These are phyloP conservation scores for Chytridium lagenaria DNA, from an alignment of 371 early-diverging fungal species.

Conservation along the genomic window DNA sequence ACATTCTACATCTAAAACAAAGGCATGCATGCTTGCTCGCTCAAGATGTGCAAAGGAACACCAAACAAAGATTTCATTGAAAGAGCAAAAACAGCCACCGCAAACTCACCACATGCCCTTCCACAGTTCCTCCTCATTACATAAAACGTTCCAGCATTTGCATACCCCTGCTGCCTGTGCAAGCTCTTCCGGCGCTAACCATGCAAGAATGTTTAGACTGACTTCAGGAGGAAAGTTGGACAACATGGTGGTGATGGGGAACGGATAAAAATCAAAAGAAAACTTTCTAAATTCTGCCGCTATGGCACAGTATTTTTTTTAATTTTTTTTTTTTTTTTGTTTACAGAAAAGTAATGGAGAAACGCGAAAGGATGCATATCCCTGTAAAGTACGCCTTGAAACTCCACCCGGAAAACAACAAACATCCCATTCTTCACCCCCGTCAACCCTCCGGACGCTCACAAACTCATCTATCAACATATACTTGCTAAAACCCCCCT, in stretches of 20 bases:
- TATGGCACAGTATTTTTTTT: no score
- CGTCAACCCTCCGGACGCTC: no score
- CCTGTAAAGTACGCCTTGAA: no score
- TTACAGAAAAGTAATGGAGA: no score
- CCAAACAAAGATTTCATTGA: background rate
- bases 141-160: background rate
- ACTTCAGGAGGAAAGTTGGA: background rate
- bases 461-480: no score
- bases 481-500: no score
- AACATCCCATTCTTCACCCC: no score
- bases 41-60: background rate
- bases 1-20: background rate
- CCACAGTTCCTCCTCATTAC: conserved; percentile 5
- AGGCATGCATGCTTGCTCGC: background rate
- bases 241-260: background rate
- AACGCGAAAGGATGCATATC: no score
- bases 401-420: no score
- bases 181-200: background rate
- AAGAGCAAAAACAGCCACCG: background rate
- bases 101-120: background rate
- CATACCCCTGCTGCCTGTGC: background rate
- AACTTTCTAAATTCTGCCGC: no score
- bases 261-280: background rate
- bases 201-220: background rate
- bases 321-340: no score